A percentile compares a stretch with the other conserved stretches of the same genome.
Conservation (phyloP, 1,139 yeast species). For the Scheffersomyces parashehatae region DNA sequence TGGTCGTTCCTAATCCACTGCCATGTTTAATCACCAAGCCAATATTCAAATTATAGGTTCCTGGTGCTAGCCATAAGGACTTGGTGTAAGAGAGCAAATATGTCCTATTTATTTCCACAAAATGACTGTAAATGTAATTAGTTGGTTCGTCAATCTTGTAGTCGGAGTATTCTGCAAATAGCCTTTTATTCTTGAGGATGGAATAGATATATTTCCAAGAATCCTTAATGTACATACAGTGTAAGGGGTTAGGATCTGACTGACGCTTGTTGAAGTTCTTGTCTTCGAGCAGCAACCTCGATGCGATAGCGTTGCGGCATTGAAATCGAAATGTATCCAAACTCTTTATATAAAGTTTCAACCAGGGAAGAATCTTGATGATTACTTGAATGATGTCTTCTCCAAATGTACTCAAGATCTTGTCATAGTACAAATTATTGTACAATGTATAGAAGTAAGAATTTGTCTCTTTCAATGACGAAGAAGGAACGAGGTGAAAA, state of each 20-base stretch:
- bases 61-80: conserved; percentile 50
- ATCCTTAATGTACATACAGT: conserved; percentile 40
- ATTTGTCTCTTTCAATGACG: conserved; percentile 42
- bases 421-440: conserved; percentile 50
- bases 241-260: conserved; percentile 4
- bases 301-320: conserved; percentile 36
- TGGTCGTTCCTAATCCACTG: conserved; percentile 60
- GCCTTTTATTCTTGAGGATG: conserved; percentile 48
- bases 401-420: conserved; percentile 46
- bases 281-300: conserved; percentile 25
- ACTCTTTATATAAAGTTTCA: conserved; percentile 44
- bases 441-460: conserved; percentile 47
- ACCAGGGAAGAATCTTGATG: conserved; percentile 39
- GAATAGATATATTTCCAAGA: conserved; percentile 59
- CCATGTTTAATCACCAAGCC: conserved; percentile 56
- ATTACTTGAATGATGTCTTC: conserved; percentile 30
- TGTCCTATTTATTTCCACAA: conserved; percentile 49
- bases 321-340: conserved; percentile 47
- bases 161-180: conserved; percentile 55
- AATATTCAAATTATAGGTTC: conserved; percentile 50
- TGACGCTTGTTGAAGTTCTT: conserved; percentile 4
- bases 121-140: conserved; percentile 44
- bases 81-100: conserved; percentile 52
- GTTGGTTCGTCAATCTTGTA: conserved; percentile 53
- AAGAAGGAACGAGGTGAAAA: conserved; percentile 41